Evolutionary conservation across 2,329 filamentous ascomycete genomes (phyloP), one percentile per base, ranked within the genome.

Genomic region (Fusarium redolens): DNA sequence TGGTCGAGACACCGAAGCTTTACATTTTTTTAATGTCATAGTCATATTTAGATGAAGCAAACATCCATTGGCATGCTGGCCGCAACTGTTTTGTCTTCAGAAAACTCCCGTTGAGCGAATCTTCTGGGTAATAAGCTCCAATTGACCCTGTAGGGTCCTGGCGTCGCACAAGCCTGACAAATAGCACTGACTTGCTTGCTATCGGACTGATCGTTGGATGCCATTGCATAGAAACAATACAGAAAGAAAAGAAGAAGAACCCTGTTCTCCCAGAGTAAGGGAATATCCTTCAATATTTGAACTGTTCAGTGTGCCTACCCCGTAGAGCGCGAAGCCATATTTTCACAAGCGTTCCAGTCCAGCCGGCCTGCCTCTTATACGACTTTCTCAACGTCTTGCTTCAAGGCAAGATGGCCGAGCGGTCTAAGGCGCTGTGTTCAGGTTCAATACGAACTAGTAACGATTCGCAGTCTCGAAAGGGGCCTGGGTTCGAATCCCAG

Each of bases 401-500:
- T 6, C 5, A 69, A 59, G 67, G 67, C 52, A 69, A 69, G 67
- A 69, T 69, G 67, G 67, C 67, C 67, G 67, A 69, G 67, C 67
- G 67, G 71, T 74, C 72, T 74, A 69, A 75, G 68, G 70, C 55
- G 67, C 72, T 74, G 72, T 74, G 72, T 74, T 74, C 72, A 74
- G 72, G 72, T 74, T 74, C 61, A 37, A 69, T 68, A 25, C 7
- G 56, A 61, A 72, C 69, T 65, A 65, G 56, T n/a, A 41, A 74
- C 71, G 68, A 73, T 63, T 74, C 72, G 72, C 72, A 74, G 71
- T 74, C 71, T 74, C 68, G 71, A 68, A 74, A 74, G 68, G 71
- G 71, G 71, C 71, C 59, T 71, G 71, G 63, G 71, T 74, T 74
- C 71, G 71, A 74, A 73, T 74, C 71, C 63, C 70, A 71, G 66